Base-by-base conservation (phyloP, 176 grass and related monocot species). In the Puya raimondii region DNA sequence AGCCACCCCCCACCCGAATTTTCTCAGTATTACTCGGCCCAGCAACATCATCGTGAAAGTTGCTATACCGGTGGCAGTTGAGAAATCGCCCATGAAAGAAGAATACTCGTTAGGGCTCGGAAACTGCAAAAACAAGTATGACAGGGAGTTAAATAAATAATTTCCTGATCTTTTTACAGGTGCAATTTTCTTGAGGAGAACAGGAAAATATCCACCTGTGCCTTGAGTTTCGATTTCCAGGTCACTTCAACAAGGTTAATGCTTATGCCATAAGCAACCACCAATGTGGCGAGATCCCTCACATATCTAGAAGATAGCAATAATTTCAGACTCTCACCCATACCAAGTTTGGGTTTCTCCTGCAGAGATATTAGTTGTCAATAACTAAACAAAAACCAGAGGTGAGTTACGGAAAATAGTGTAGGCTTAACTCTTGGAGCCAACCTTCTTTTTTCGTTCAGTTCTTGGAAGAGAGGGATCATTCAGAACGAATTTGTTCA, bases 11-110 rank as follows among this genome's bases (percentile, higher is more conserved):
- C 94, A 97, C 3, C 94, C 94, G 17, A 92, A 97, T 73, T 89
- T 89, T 70, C 89, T 80, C 18, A 97, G 78, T 47, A 97, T 97
- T 2, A 92, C 65, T 81, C 94, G 86, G 50, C 94, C 94, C 27
- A 97, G 76, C 79, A 97, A 74, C 94, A 97, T 97, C 94, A 97
- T 97, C 68, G 89, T 90, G 81, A 97, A 97, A 5, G 94, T 97
- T 67, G 94, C 94, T 66, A 97, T 88, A 49, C 94, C 94, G 0
- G 94, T 97, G 23, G 89, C 89, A 65, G 94, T 97, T 23, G 94
- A 97, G 82, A 97, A 97, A 83, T 97, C 94, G 1, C 94, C 94
- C 94, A 97, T 97, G 84, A 97, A 97, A 21, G 94, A 92, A 48
- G 94, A 97, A 72, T 97, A 97, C 54, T 97, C 94, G 11, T 97